These are phyloP conservation scores for Pelargonium fulgidum DNA, from an alignment of 441 rosid genomes.

Conservation along the genomic window DNA sequence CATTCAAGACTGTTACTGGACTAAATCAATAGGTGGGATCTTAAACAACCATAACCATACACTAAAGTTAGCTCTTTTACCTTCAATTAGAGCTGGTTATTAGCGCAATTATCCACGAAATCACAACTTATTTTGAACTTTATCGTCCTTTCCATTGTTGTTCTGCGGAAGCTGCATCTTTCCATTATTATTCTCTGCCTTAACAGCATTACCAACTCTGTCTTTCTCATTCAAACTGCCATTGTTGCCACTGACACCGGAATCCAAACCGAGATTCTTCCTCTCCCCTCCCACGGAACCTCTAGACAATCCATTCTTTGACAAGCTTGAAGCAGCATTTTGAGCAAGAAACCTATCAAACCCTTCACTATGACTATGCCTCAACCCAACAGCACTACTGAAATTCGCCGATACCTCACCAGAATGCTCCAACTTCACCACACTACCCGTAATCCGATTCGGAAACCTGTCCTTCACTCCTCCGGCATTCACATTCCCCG, in stretches of 20 bases:
- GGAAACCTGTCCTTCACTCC: not conserved
- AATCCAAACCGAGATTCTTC: not conserved
- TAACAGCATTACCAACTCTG: not conserved
- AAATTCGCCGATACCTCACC: not conserved
- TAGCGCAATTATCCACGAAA: not conserved
- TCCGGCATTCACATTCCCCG: not conserved
- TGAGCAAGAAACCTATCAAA: conserved; percentile 6
- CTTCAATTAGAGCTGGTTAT: not conserved
- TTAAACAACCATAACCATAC: not conserved
- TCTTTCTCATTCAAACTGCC: too few species aligned
- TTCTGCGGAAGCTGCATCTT: not conserved
- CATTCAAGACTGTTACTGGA: not conserved
- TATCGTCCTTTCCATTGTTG: not conserved
- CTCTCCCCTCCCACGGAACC: not conserved
- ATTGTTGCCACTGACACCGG: not conserved
- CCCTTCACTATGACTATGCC: conserved; percentile 3
- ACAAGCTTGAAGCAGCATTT: too few species aligned
- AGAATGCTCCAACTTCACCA: not conserved
- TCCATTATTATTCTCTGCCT: not conserved
- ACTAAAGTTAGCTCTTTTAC: not conserved
- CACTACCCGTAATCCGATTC: not conserved
- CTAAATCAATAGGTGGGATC: not conserved
- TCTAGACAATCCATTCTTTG: too few species aligned
- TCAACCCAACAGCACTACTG: not conserved
- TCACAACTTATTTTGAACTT: not conserved